phyloP scores from a whole-genome alignment of 306 rosid genomes.

The Crataegus laevigata region DNA sequence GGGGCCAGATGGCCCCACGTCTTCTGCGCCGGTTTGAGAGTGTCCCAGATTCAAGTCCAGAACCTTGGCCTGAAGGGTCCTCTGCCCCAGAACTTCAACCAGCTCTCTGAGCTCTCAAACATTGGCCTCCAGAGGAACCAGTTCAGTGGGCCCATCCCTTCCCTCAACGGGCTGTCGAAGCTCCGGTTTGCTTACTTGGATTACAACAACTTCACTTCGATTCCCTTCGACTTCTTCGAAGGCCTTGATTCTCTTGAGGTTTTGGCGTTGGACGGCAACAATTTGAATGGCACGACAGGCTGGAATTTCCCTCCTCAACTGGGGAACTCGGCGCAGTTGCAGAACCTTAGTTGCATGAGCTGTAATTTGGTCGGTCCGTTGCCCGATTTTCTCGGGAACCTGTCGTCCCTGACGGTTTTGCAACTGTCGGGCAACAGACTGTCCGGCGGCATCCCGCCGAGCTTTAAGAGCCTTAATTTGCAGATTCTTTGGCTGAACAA shows the following conservation, averaged over 20 bases:
- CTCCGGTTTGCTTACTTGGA: conserved; percentile 45
- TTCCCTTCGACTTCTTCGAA: conserved; percentile 69
- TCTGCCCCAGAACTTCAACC: conserved; percentile 56
- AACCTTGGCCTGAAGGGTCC: conserved; percentile 55
- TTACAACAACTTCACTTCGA: conserved; percentile 60
- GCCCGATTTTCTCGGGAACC: conserved; percentile 59
- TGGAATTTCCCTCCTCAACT: conserved; percentile 59
- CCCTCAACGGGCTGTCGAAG: conserved; percentile 46
- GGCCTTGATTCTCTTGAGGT: conserved; percentile 53
- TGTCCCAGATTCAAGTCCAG: conserved; percentile 74
- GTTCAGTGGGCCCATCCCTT: conserved; percentile 58
- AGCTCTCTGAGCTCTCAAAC: conserved; percentile 53
- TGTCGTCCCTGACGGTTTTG: conserved; percentile 56
- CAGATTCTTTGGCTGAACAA: conserved; percentile 67
- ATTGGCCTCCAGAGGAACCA: conserved; percentile 71
- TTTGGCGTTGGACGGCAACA: conserved; percentile 60
- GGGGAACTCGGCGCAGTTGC: conserved; percentile 41
- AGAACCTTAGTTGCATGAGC: conserved; percentile 47
- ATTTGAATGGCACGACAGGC: conserved; percentile 50
- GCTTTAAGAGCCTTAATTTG: conserved; percentile 30
- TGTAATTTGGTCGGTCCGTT: conserved; percentile 73
- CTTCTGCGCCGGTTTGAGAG: conserved; percentile 47
- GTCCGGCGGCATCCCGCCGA: conserved; percentile 46
- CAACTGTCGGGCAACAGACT: conserved; percentile 53
- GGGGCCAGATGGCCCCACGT: conserved; percentile 52